Evolutionary conservation across 2,329 filamentous ascomycete species (phyloP), one percentile per base, ranked within the genome.

Genomic region (Ophiostoma fasciatum): DNA sequence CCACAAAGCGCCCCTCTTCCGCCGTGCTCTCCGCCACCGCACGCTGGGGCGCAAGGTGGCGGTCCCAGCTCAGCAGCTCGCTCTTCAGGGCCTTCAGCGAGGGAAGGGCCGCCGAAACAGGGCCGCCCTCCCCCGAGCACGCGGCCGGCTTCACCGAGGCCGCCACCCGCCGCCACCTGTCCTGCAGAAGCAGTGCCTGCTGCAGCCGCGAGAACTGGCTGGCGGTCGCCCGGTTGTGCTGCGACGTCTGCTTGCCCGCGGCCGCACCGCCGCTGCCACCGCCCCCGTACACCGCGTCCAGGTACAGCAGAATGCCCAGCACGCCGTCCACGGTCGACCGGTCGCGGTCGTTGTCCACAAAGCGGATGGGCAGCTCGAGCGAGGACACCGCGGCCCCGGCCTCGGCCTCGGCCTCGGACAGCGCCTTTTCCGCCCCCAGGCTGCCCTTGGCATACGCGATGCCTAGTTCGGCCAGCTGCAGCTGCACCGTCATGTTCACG

Each of bases 251-350:
- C 3, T 42, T 48, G 27, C n/a, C n/a, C n/a, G n/a, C n/a, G n/a
- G n/a, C n/a, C n/a, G n/a, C n/a, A n/a, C n/a, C n/a, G n/a, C n/a
- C n/a, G n/a, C n/a, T n/a, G n/a, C n/a, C n/a, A n/a, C n/a, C n/a
- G n/a, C n/a, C n/a, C 2, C 61, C 60, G 41, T 74, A 63, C 11
- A 62, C 54, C 3, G 66, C 60, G 40, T 81, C 69, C 1, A 82
- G 58, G 40, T 82, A 77, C 9, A 71, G 49, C 59, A 77, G 59
- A 39, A 75, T 67, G 23, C 62, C 63, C 2, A 64, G 35, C 28
- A 68, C 60, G 5, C 71, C 70, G 7, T 64, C 52, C 1, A 71
- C 58, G 0, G 51, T 54, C 2, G 69, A 63, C 40, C 59, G 61
- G 18, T 44, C 53, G 0, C 49, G 45, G 40, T 76, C 68, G 31